Conservation (phyloP, 495 filamentous ascomycete species). For the Hypoxylon cercidicola region DNA sequence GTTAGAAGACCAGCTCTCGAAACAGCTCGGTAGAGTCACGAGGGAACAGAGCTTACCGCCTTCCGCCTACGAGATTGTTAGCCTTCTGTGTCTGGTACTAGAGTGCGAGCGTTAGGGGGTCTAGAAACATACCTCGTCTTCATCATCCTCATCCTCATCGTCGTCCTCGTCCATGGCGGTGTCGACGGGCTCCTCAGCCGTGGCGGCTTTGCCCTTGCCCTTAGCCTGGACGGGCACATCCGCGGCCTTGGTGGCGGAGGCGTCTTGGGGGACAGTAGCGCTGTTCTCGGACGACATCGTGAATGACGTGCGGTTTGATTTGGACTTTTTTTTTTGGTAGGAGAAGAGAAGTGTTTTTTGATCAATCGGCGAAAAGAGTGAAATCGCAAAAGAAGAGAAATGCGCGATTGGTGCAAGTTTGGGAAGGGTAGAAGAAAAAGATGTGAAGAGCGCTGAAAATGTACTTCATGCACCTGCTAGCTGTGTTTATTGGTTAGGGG, state of each 20-base stretch:
- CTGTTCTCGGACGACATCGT: conserved; percentile 55
- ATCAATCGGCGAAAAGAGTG: conserved; percentile 30
- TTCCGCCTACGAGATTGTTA: conserved; percentile 47
- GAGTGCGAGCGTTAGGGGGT: conserved; percentile 9
- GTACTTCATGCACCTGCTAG: conserved; percentile 7
- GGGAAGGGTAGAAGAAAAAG: conserved; percentile 25
- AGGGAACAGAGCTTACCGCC: conserved; percentile 51
- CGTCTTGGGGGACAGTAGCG: conserved; percentile 44
- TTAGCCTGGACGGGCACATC: conserved; percentile 54
- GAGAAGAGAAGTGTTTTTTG: conserved; percentile 13
- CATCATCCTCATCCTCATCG: conserved; percentile 71
- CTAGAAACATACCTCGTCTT: conserved; percentile 65
- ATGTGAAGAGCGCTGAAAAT: conserved; percentile 26
- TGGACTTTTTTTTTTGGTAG: neutral
- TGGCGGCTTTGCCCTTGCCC: conserved; percentile 70
- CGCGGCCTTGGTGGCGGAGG: conserved; percentile 46
- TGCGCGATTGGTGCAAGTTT: conserved; percentile 33
- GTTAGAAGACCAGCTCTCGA: conserved; percentile 29
- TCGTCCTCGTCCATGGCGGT: conserved; percentile 75
- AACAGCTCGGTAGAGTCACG: conserved; percentile 18
- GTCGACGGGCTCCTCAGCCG: conserved; percentile 61
- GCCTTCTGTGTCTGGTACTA: conserved; percentile 17
- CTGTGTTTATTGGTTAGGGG: conserved; percentile 34
- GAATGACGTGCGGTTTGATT: conserved; percentile 14
- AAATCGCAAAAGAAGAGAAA: conserved; percentile 22